These are phyloP conservation scores for Psilocybe sp. DNA, from an alignment of 768 basidiomycete species.

Conservation along the genomic window DNA sequence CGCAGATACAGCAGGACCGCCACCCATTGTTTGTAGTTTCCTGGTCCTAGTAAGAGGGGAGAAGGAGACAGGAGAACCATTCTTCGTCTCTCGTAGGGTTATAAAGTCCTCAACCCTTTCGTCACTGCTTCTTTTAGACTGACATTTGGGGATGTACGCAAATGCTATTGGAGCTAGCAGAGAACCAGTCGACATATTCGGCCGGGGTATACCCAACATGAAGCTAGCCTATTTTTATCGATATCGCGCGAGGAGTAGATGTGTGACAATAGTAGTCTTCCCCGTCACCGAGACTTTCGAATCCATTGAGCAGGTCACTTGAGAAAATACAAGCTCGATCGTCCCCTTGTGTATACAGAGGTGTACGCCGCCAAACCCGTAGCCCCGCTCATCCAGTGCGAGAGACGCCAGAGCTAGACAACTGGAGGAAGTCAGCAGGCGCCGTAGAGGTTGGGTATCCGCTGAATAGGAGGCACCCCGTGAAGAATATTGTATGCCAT, in stretches of 20 bases:
- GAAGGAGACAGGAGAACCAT: background rate
- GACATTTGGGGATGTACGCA: slow-evolving; percentile 2
- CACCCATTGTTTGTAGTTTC: slow-evolving; percentile 36
- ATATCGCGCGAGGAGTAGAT: too few species aligned
- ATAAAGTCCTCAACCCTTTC: slow-evolving; percentile 1
- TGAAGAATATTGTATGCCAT: too few species aligned
- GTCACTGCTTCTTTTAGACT: background rate
- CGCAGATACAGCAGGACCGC: slow-evolving; percentile 34
- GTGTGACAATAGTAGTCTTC: background rate
- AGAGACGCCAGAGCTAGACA: too few species aligned
- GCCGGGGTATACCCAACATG: too few species aligned
- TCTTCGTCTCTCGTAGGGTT: slow-evolving; percentile 2
- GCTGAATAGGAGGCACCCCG: too few species aligned
- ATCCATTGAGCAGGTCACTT: background rate
- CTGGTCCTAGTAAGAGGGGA: background rate
- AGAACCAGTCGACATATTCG: too few species aligned
- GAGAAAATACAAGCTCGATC: background rate
- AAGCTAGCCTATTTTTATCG: too few species aligned
- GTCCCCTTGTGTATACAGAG: background rate
- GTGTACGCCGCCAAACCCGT: background rate
- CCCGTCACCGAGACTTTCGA: background rate
- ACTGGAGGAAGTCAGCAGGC: too few species aligned
- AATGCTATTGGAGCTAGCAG: background rate
- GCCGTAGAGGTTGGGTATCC: too few species aligned
- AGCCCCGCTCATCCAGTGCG: too few species aligned